Base-by-base conservation (phyloP, 306 rosid genomes). In the Dalbergia cultrata region DNA sequence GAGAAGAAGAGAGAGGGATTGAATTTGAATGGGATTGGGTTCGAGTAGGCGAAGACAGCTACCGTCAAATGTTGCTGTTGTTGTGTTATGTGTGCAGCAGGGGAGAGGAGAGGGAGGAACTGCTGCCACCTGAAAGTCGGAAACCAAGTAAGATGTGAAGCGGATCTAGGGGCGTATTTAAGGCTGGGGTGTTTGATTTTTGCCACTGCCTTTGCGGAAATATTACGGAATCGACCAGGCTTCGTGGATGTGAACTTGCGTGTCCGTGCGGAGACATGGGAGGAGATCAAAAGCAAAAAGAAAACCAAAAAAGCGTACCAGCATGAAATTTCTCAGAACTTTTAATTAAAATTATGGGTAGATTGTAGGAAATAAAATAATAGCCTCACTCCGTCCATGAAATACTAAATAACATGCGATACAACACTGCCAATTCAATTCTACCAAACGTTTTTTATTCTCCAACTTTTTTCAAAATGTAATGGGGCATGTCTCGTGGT, bases 161-260 rank as follows among this genome's bases (percentile, higher is more conserved):
- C 16, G 22, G 78, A 69, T 19, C 6, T 10, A 37, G 35, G 4
- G 0, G 4, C 0, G 64, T 81, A 78, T 87, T 37, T 84, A 84
- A 59, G 57, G 44, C 9, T 0, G 13, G 0, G 14, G 7, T 21
- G 3, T 64, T 80, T 54, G 11, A 18, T 13, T 70, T 21, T 72
- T 85, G 85, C 82, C 80, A 60, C 19, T 9, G 22, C 0, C 19
- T 37, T 77, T 66, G 1, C 3, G 7, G 5, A 7, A 49, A 59
- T 17, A 71, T 85, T 85, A 81, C 78, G 21, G 67, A 7, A 33
- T 35, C 6, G 34, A 33, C 82, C 82, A n/a, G 13, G n/a, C 0
- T 2, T 8, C 37, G 37, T 60, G 14, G 14, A 26, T 26, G 12
- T 33, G 68, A 19, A 33, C 6, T 0, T 62, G 44, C 9, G 58